Base-by-base conservation (phyloP, 192 early-diverging fungal genomes). In the Coemansia sp. region DNA sequence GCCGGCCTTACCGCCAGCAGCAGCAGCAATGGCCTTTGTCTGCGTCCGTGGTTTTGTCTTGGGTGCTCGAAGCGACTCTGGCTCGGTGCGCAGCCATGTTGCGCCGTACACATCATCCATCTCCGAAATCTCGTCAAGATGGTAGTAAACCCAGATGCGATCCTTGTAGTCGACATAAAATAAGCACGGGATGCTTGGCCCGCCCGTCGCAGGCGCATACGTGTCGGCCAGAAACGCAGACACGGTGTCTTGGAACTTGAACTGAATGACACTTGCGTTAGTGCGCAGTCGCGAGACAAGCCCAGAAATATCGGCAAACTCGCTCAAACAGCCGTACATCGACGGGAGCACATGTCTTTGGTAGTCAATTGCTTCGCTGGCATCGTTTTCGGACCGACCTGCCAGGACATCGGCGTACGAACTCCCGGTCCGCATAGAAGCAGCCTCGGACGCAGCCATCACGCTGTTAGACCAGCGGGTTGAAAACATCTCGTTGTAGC, bases 91-190 rank as follows among this genome's bases (percentile, higher is more conserved):
- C 49, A 77, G 61, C 80, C 80, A 82, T 4, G 80, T 77, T 39
- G 80, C 80, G 16, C 80, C 80, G 41, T 82, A 82, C 45, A 82
- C 80, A 32, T 82, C 80, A 71, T 82, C 75, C 68, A 77, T 72
- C 68, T 82, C 80, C 41, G 80, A 71, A 59, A 82, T 66, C 57
- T 77, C 74, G 48, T 82, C 80, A 58, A 82, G 54, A 32, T 82
- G 80, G 68, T 82, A 82, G 69, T 83, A 83, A 4, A 64, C 73
- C 81, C 81, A 83, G 49, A 83, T 78, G 19, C 76, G 81, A 48
- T 83, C 73, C 56, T 83, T 83, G 56, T 78, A 78, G 73, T 83
- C 81, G 19, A 83, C 76, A 21, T 83, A 83, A 48, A 83, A 83
- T 37, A 83, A 63, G 16, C 81, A 83, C n/a, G 81, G 81, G 13